Conservation (phyloP, 169 alveolate genomes). For the Toxoplasma gondii region DNA sequence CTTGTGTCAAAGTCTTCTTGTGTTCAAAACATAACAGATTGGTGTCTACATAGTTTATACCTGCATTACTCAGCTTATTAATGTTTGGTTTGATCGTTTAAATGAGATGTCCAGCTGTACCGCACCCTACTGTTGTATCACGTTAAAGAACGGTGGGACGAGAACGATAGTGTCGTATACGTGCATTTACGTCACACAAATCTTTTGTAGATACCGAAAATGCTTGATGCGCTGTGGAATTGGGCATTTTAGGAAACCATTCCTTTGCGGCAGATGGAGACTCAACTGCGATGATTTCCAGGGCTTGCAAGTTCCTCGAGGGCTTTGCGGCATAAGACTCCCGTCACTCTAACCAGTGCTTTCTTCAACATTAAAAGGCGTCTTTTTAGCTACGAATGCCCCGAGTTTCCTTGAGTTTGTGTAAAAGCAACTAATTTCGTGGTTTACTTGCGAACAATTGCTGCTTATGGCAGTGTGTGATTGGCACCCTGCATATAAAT, state of each 20-base stretch:
- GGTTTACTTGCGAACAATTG: too few relatives aligned
- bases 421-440: too few relatives aligned
- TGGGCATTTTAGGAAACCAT: background rate
- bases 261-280: background rate
- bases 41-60: background rate
- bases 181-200: background rate
- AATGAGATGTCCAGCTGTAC: too few relatives aligned
- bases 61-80: background rate
- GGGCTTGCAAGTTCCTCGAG: background rate
- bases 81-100: background rate
- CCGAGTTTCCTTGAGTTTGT: too few relatives aligned
- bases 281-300: background rate
- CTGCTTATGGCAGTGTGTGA: too few relatives aligned
- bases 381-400: too few relatives aligned
- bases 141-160: background rate
- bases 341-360: too few relatives aligned
- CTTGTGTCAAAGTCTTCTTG: too few relatives aligned
- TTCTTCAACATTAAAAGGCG: too few relatives aligned
- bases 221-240: background rate
- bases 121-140: background rate
- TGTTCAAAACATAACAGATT: background rate
- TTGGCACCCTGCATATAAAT: too few relatives aligned
- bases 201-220: background rate
- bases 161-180: background rate
- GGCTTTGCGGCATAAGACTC: background rate